Evolutionary conservation across 1,139 yeast species (phyloP).

Genomic region (Geotrichum citri-aurantii): DNA sequence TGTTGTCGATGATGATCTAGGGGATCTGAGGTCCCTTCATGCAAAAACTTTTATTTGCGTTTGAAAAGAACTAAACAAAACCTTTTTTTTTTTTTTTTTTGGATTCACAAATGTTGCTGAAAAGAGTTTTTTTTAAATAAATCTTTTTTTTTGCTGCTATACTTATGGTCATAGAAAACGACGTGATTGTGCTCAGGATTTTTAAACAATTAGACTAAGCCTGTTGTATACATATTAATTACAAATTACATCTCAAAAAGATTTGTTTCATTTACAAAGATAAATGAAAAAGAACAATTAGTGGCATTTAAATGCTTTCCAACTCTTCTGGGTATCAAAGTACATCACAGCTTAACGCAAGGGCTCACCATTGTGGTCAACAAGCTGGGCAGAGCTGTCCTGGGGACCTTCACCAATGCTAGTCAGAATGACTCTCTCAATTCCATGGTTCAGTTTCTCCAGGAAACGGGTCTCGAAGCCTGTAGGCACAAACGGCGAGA

Average conservation of each 20-base stretch:
- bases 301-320: too few species aligned
- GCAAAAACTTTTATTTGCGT: too few species aligned
- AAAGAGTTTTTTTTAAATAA: too few species aligned
- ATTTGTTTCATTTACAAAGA: neutral
- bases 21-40: too few species aligned
- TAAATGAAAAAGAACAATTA: too few species aligned
- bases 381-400: conserved; percentile 10
- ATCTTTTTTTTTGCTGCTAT: too few species aligned
- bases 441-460: conserved; percentile 57
- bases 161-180: too few species aligned
- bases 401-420: conserved; percentile 81
- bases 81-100: too few species aligned
- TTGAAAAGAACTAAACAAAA: too few species aligned
- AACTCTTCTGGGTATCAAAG: neutral
- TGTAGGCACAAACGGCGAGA: conserved; percentile 38
- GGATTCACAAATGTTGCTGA: too few species aligned
- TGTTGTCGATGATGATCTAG: too few species aligned
- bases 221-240: neutral
- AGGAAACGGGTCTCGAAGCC: conserved; percentile 41
- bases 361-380: conserved; percentile 15
- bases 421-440: conserved; percentile 76
- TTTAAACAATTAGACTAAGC: neutral
- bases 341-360: neutral
- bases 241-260: neutral
- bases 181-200: too few species aligned